Base-by-base conservation (phyloP, 2,329 filamentous ascomycete genomes). In the Dactylella cylindrospora region DNA sequence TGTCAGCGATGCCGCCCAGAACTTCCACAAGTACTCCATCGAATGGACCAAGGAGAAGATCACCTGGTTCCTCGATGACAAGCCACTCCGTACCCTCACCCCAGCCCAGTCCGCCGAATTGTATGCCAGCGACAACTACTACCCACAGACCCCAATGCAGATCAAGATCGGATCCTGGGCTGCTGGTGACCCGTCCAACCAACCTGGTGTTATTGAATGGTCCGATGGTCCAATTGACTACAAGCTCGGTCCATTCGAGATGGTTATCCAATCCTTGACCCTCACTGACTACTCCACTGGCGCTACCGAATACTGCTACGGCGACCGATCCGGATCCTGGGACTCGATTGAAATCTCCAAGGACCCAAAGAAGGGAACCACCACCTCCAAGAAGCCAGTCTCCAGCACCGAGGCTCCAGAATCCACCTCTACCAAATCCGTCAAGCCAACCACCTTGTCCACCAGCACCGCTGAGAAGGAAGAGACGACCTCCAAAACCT, bases 121-220 rank as follows among this genome's bases (percentile, higher is more conserved):
- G 17, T 61, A 61, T 25, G n/a, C 10, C 23, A 61, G 55, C 55
- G 45, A 61, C 13, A 67, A 68, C 57, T 68, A 64, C 43, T 98
- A 94, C 71, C 93, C 93, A 7, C 93, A 98, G 75, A 90, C 90
- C 1, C 93, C 93, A 3, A 95, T 95, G 89, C 86, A 90, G 74
- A 76, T 97, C 75, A 94, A 91, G 74, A 84, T 97, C 69, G 93
- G 93, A 65, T 78, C 86, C 54, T 98, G 93, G 93, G 84, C 88
- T 51, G 93, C 90, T 70, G 93, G 93, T 69, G 93, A 97, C 73
- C 74, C 88, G 0, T 79, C 78, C 23, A 96, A 97, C 73, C 71
- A 84, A 1, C 72, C 79, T n/a, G 93, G 93, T 62, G 43, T 54
- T 41, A 29, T 67, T 75, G 77, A 83, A 66, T 98, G 93, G 93